A percentile compares a stretch with the other conserved stretches of the same genome.
Evolutionary conservation across 805 yeast genomes (phyloP).

Genomic region (Metschnikowia sp.): DNA sequence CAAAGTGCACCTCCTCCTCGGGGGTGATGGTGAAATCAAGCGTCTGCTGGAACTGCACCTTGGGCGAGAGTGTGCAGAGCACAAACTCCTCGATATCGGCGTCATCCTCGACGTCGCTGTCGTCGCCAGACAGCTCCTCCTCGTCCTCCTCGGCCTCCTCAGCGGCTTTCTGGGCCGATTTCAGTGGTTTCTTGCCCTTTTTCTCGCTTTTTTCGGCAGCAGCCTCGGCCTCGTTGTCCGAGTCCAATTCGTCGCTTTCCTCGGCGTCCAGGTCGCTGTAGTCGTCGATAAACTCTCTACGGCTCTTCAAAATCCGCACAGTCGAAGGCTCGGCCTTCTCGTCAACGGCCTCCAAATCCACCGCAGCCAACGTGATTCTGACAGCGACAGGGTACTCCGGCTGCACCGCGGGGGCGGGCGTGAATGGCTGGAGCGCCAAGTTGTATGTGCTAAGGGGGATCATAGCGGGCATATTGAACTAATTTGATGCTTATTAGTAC

Average conservation of each 20-base stretch:
- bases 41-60: conserved; percentile 81
- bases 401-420: conserved; percentile 83
- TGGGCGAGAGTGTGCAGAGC: conserved; percentile 87
- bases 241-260: conserved; percentile 16
- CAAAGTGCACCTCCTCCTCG: conserved; percentile 90
- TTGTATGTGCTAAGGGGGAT: conserved; percentile 85
- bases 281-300: conserved; percentile 41
- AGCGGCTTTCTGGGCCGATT: conserved; percentile 39
- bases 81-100: conserved; percentile 81
- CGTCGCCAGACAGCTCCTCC: conserved; percentile 51
- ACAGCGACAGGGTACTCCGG: conserved; percentile 86
- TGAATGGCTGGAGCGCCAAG: conserved; percentile 81
- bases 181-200: conserved; percentile 23
- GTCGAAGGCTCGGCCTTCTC: conserved; percentile 83
- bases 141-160: conserved; percentile 50
- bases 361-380: conserved; percentile 90
- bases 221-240: conserved; percentile 43
- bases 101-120: conserved; percentile 59
- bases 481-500: not conserved
- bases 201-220: conserved; percentile 17
- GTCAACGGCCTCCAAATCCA: conserved; percentile 86
- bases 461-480: conserved; percentile 56
- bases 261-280: conserved; percentile 45
- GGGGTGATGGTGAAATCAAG: conserved; percentile 87
- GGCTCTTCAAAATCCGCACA: conserved; percentile 79